phyloP scores from a whole-genome alignment of 106 monocot species.

The Cymbidium sinense region DNA sequence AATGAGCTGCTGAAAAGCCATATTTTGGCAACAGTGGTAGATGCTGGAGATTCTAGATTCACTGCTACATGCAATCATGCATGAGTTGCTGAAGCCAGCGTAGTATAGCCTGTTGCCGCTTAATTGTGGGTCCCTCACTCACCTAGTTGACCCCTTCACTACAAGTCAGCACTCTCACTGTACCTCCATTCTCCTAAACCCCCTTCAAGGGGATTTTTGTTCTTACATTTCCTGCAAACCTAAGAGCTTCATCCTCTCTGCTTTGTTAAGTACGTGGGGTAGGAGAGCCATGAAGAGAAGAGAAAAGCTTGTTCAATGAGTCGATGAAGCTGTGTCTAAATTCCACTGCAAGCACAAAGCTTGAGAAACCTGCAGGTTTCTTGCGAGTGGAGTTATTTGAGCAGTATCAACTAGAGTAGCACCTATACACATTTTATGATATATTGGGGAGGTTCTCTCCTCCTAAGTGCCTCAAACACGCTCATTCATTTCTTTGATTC shows the following conservation, averaged over 20 bases:
- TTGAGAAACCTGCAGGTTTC: not conserved
- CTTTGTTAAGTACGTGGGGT: not conserved
- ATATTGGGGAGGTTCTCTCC: too few species aligned
- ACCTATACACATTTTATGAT: too few species aligned
- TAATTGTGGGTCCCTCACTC: not conserved
- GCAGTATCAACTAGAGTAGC: too few species aligned
- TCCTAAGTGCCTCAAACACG: too few species aligned
- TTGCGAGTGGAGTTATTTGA: too few species aligned
- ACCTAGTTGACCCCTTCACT: not conserved
- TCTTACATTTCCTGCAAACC: not conserved
- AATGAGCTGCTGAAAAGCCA: too few species aligned
- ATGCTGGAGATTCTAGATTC: too few species aligned
- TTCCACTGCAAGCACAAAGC: not conserved
- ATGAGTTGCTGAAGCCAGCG: too few species aligned
- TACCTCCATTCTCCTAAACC: not conserved
- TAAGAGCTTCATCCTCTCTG: not conserved
- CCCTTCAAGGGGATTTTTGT: not conserved
- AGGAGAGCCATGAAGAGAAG: not conserved
- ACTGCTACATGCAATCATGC: too few species aligned
- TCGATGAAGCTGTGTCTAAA: not conserved
- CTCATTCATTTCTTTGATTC: too few species aligned
- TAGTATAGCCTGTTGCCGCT: too few species aligned
- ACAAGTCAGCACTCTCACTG: not conserved
- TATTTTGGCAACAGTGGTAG: too few species aligned
- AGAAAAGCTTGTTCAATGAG: not conserved